phyloP scores from a whole-genome alignment of 495 filamentous ascomycete genomes.

The Symbiotaphrina buchneri region DNA sequence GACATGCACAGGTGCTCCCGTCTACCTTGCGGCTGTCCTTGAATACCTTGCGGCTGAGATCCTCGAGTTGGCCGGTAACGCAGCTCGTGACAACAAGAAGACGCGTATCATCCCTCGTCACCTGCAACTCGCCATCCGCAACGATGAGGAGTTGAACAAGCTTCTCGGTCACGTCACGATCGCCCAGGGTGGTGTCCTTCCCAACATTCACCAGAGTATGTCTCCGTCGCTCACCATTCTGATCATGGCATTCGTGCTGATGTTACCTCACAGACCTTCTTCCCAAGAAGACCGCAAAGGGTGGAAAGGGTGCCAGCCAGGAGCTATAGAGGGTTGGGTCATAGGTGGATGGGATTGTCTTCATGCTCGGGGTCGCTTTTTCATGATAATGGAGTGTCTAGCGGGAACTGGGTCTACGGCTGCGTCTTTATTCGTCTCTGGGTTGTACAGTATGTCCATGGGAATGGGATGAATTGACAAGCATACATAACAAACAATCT shows the following conservation, averaged over 20 bases:
- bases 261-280: slow-evolving; percentile 47
- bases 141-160: slow-evolving; percentile 99
- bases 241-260: slow-evolving; percentile 17
- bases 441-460: slow-evolving; percentile 88
- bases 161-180: slow-evolving; percentile 97
- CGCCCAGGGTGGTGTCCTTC: slow-evolving; percentile 96
- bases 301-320: slow-evolving; percentile 74
- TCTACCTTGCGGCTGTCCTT: slow-evolving; percentile 94
- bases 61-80: slow-evolving; percentile 95
- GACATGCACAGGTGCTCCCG: slow-evolving; percentile 50
- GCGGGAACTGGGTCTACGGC: slow-evolving; percentile 48
- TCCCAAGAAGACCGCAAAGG: slow-evolving; percentile 93
- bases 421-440: slow-evolving; percentile 49
- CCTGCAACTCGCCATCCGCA: slow-evolving; percentile 96
- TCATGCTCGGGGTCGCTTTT: slow-evolving; percentile 32
- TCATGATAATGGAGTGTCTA: slow-evolving; percentile 85
- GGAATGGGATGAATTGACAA: slow-evolving; percentile 31
- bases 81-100: slow-evolving; percentile 99
- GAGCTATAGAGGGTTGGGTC: slow-evolving; percentile 54
- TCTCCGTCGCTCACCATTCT: slow-evolving; percentile 7
- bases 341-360: slow-evolving; percentile 18
- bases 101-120: slow-evolving; percentile 99
- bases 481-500: slow-evolving; percentile 19
- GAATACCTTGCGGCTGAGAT: slow-evolving; percentile 98
- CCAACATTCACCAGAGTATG: slow-evolving; percentile 96